Percentiles rank a stretch among this genome's conserved stretches.
phyloP scores from a whole-genome alignment of 805 yeast species.

The Yarrowia sp. region DNA sequence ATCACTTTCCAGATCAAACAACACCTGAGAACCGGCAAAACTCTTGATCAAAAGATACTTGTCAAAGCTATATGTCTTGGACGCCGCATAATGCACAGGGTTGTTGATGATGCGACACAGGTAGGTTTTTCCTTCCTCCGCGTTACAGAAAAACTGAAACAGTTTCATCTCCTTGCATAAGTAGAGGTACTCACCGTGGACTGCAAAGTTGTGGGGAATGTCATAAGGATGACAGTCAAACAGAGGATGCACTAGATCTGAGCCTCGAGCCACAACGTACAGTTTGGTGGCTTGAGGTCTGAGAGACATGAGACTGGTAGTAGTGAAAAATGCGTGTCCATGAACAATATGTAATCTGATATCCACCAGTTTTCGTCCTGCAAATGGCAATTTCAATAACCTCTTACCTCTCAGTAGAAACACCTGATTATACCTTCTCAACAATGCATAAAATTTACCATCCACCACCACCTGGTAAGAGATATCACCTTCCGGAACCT shows the following conservation, averaged over 20 bases:
- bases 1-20: constrained; percentile 2
- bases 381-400: neutral
- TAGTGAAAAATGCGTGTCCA: constrained; percentile 12
- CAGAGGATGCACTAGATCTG: neutral
- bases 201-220: constrained; percentile 18
- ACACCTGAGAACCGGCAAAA: constrained; percentile 10
- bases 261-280: neutral
- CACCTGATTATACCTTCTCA: neutral
- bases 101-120: constrained; percentile 9
- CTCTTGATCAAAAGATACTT: constrained; percentile 9
- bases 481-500: neutral
- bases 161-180: constrained; percentile 10
- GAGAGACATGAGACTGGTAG: constrained; percentile 1
- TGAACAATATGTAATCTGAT: constrained; percentile 10
- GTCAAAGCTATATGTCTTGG: neutral
- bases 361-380: neutral
- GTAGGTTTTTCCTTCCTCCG: neutral
- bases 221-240: constrained; percentile 21
- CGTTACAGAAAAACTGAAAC: constrained; percentile 4
- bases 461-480: constrained; percentile 4
- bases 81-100: neutral
- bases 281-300: neutral
- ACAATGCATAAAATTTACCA: neutral
- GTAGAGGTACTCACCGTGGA: constrained; percentile 1
- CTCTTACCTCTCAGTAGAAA: neutral